phyloP scores from a whole-genome alignment of 225 moss, liverwort and hornwort species.

The Physcomitrellopsis africana region DNA sequence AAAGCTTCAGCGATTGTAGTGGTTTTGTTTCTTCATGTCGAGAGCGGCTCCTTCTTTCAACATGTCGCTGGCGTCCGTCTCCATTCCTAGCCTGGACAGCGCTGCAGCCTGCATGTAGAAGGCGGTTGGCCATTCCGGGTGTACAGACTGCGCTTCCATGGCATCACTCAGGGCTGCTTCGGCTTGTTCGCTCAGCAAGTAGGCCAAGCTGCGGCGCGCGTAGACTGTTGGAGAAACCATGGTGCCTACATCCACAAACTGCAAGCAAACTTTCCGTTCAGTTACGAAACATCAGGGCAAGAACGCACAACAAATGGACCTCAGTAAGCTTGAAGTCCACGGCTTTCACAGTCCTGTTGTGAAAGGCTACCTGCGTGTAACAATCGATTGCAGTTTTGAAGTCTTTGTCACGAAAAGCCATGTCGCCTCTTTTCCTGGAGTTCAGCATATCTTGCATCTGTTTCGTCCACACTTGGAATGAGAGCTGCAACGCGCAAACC shows the following conservation, averaged over 20 bases:
- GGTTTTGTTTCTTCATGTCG: conserved; percentile 68
- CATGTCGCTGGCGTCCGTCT: conserved; percentile 83
- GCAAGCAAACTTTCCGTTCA: conserved; percentile 21
- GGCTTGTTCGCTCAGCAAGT: conserved; percentile 81
- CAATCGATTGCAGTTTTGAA: conserved; percentile 83
- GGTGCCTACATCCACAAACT: conserved; percentile 90
- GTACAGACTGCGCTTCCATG: conserved; percentile 93
- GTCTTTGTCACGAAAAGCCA: conserved; percentile 84
- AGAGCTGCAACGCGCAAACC: conserved; percentile 54
- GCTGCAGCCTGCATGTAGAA: conserved; percentile 97
- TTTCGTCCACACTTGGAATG: conserved; percentile 95
- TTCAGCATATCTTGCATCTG: conserved; percentile 97
- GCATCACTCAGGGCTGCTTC: conserved; percentile 88
- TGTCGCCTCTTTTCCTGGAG: conserved; percentile 79
- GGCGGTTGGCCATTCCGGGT: conserved; percentile 89
- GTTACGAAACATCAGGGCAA: neutral
- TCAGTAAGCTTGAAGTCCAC: neutral
- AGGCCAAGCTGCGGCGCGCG: conserved; percentile 83
- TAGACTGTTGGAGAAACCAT: conserved; percentile 91
- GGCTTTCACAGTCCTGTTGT: neutral
- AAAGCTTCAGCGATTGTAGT: conserved; percentile 1
- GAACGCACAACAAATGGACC: neutral
- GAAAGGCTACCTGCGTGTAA: conserved; percentile 67
- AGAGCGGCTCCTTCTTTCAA: conserved; percentile 85
- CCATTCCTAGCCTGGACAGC: conserved; percentile 81